Percentiles rank a stretch among this genome's conserved stretches.
Evolutionary conservation across 306 rosid genomes (phyloP).

Genomic region (Vigna mungo): DNA sequence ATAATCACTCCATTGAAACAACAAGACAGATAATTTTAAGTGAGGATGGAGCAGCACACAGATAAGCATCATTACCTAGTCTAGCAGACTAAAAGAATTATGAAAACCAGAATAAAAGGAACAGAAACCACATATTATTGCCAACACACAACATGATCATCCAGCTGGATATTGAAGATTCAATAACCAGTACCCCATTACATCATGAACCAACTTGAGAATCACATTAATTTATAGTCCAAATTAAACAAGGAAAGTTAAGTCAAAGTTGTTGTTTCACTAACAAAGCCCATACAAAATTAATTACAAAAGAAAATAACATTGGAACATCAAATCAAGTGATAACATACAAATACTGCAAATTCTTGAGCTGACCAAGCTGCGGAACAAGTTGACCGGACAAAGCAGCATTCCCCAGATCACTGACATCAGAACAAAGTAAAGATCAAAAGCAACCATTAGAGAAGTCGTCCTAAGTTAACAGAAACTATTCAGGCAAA

Average conservation of each 20-base stretch:
- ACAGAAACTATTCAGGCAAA: slow-evolving; percentile 23
- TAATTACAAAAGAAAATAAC: slow-evolving; percentile 22
- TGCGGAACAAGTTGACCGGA: slow-evolving; percentile 96
- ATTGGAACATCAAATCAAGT: slow-evolving; percentile 34
- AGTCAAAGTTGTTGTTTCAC: slow-evolving; percentile 8
- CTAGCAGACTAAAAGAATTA: neutral
- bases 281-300: slow-evolving; percentile 15
- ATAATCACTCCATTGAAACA: neutral
- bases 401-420: slow-evolving; percentile 96
- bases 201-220: neutral
- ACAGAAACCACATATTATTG: neutral
- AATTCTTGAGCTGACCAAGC: slow-evolving; percentile 95
- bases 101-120: neutral
- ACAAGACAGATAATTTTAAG: neutral
- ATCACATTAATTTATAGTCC: neutral
- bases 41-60: neutral
- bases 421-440: slow-evolving; percentile 59
- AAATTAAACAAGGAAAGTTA: neutral
- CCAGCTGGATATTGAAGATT: slow-evolving; percentile 19
- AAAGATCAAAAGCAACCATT: slow-evolving; percentile 41
- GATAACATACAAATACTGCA: slow-evolving; percentile 88
- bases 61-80: neutral
- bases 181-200: neutral
- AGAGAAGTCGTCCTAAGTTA: slow-evolving; percentile 33
- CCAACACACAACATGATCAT: slow-evolving; percentile 18